Evolutionary conservation across 176 grass and related monocot genomes (phyloP).

Genomic region (Juncus inflexus): DNA sequence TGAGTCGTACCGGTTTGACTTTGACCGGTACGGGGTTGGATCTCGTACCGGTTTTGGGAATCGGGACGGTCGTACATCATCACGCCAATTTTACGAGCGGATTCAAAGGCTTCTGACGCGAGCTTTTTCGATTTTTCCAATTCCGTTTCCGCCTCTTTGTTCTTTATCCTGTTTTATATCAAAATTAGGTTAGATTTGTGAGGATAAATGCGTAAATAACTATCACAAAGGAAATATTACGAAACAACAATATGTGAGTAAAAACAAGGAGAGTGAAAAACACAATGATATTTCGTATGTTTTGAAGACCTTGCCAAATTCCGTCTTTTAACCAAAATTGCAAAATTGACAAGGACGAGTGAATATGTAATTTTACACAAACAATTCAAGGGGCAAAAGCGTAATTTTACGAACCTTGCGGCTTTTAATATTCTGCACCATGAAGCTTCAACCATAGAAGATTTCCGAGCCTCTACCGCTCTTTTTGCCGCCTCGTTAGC

Average conservation of each 20-base stretch:
- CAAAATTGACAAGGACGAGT: too few relatives aligned
- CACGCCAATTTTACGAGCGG: slow-evolving; percentile 69
- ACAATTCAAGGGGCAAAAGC: background rate
- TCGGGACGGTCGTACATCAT: slow-evolving; percentile 97
- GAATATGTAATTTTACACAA: too few relatives aligned
- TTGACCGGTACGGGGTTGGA: background rate
- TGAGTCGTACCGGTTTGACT: slow-evolving; percentile 54
- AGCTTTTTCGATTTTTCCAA: slow-evolving; percentile 53
- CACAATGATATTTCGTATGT: too few relatives aligned
- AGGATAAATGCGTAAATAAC: background rate
- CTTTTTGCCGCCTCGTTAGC: slow-evolving; percentile 70
- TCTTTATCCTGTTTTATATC: slow-evolving; percentile 43
- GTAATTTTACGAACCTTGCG: slow-evolving; percentile 53
- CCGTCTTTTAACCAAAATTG: too few relatives aligned
- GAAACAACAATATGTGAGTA: too few relatives aligned
- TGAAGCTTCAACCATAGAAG: slow-evolving; percentile 86
- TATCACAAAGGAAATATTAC: background rate
- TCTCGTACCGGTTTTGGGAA: slow-evolving; percentile 8
- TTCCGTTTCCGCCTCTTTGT: slow-evolving; percentile 45
- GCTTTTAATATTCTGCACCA: slow-evolving; percentile 94
- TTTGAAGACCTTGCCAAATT: too few relatives aligned
- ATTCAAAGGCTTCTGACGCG: slow-evolving; percentile 73
- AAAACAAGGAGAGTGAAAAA: too few relatives aligned
- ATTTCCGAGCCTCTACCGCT: slow-evolving; percentile 79
- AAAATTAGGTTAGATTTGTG: background rate